Evolutionary conservation across 805 yeast genomes (phyloP), one percentile per base, ranked within the genome.

Genomic region (Ogataea pignaliae): DNA sequence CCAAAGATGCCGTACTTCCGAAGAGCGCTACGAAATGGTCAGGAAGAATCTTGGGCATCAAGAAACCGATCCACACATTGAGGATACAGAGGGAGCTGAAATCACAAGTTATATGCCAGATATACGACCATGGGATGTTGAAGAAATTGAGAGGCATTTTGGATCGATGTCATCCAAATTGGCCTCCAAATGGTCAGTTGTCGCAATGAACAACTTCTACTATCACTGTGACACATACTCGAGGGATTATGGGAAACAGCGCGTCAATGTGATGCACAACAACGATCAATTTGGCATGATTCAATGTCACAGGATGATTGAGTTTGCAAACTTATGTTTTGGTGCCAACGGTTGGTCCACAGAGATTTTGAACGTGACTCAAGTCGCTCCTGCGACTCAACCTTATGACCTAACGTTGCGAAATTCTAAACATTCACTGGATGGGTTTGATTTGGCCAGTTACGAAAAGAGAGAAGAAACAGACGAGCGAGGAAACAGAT

Each of bases 341-440:
- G 83, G 82, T 2, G 71, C 64, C 52, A 59, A 69, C 44, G 80
- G 78, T 30, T 78, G 83, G 83, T 62, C 69, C 3, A 65, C 72
- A 2, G 33, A 30, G 14, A 13, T 13, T 30, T n/a, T 13, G 10
- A 30, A 30, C 14, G 14, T 13, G 5, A 30, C 14, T 30, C 13
- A 30, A 9, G 14, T 13, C 14, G 6, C 13, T 13, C 14, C 14
- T 30, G 33, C 10, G 33, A 30, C 14, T 30, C 14, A 13, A 9
- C 6, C 13, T n/a, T 13, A 30, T 30, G 33, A 30, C 10, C 13
- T 6, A n/a, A 13, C 6, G 13, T 21, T 21, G 7, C 26, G 7
- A 7, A 21, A 21, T 7, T 21, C 26, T 21, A 21, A 21, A 7
- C 7, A 21, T 21, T 21, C 11, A 43, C 51, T 9, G 55, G 43